phyloP scores from a whole-genome alignment of 1,284 basidiomycete genomes.

The Tetrapyrgos nigripes region DNA sequence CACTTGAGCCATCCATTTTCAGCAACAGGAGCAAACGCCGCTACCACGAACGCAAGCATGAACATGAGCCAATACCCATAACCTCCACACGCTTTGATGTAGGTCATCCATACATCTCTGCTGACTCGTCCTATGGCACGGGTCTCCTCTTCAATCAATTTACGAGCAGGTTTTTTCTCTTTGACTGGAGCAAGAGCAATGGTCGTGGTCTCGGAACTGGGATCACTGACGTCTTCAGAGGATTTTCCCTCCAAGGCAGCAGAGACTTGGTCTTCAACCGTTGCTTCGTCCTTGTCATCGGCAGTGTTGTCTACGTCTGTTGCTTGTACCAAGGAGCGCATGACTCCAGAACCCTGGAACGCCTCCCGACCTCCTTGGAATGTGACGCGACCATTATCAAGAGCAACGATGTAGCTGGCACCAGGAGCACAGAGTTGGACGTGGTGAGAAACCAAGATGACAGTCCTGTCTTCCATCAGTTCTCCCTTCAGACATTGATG shows the following conservation, averaged over 20 bases:
- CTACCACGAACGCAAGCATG: conserved; percentile 59
- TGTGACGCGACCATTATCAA: conserved; percentile 87
- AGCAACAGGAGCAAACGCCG: conserved; percentile 75
- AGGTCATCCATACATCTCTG: conserved; percentile 81
- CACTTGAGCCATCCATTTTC: conserved; percentile 88
- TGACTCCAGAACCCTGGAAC: conserved; percentile 73
- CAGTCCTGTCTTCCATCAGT: conserved; percentile 80
- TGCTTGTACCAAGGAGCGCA: conserved; percentile 73
- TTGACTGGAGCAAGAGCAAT: conserved; percentile 46
- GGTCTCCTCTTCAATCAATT: conserved; percentile 91
- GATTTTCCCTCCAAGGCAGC: conserved; percentile 26
- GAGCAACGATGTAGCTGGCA: conserved; percentile 76
- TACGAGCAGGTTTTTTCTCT: conserved; percentile 77
- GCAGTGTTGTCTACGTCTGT: conserved; percentile 51
- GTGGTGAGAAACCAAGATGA: conserved; percentile 91
- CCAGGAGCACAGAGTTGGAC: conserved; percentile 79
- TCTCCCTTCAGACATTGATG: conserved; percentile 85
- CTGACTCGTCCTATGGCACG: conserved; percentile 86
- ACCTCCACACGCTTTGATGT: conserved; percentile 76
- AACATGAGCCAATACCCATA: conserved; percentile 79
- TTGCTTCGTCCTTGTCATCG: conserved; percentile 50
- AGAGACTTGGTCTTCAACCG: conserved; percentile 33
- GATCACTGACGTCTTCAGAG: conserved; percentile 47
- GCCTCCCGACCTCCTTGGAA: conserved; percentile 74
- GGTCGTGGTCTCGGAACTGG: conserved; percentile 52